Conservation (phyloP, 208 protist genomes). For the Vickermania ingenoplastis region DNA sequence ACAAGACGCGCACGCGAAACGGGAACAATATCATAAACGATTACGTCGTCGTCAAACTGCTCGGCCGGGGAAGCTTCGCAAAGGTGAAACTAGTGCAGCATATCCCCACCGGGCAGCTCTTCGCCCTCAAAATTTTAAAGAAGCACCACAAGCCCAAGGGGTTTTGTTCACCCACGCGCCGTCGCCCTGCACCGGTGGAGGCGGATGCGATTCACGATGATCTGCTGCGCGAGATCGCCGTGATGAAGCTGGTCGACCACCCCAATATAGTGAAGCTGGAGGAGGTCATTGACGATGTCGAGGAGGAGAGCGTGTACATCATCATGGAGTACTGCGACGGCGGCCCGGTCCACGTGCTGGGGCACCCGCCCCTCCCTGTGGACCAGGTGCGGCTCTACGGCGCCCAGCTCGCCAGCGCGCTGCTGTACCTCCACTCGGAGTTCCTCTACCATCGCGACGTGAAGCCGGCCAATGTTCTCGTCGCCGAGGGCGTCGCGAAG, state of each 20-base stretch:
- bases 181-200: neutral
- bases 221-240: conserved; percentile 90
- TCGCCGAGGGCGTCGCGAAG: conserved; percentile 59
- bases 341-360: conserved; percentile 62
- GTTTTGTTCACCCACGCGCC: neutral
- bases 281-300: conserved; percentile 94
- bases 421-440: conserved; percentile 72
- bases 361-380: conserved; percentile 33
- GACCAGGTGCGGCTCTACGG: conserved; percentile 45
- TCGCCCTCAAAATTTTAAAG: conserved; percentile 79
- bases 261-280: conserved; percentile 91
- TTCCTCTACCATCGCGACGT: conserved; percentile 78
- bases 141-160: conserved; percentile 14
- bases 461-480: conserved; percentile 78
- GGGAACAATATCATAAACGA: conserved; percentile 89
- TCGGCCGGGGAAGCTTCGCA: conserved; percentile 72
- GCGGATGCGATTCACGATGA: conserved; percentile 36
- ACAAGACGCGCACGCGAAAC: conserved; percentile 45
- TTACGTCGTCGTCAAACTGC: conserved; percentile 70
- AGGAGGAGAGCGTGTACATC: conserved; percentile 84
- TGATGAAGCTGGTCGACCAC: conserved; percentile 95
- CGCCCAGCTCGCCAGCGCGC: conserved; percentile 39
- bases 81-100: conserved; percentile 88
- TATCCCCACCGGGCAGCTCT: conserved; percentile 45
- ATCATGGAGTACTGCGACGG: conserved; percentile 91